Percentiles rank a stretch among this genome's conserved stretches.
phyloP scores from a whole-genome alignment of 2,329 filamentous ascomycete species.

The Epichloe uncinata region DNA sequence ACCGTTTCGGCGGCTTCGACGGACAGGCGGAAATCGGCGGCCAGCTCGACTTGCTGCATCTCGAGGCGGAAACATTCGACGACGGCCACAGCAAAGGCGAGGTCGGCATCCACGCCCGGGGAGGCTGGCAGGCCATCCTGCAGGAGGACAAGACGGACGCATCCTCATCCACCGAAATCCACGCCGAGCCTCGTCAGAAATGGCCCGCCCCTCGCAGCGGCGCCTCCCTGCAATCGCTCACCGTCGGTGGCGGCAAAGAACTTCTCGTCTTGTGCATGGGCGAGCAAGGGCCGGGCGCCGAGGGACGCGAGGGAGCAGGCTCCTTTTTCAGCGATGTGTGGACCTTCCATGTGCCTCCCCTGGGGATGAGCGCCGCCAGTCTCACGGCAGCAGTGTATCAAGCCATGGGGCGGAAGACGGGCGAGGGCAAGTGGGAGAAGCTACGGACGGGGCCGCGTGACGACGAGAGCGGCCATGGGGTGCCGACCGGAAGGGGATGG shows the following conservation, averaged over 20 bases:
- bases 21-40: conserved; percentile 57
- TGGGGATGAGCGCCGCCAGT: conserved; percentile 40
- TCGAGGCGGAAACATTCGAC: conserved; percentile 42
- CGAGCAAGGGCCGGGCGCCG: conserved; percentile 34
- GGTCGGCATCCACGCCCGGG: conserved; percentile 34
- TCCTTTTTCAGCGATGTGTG: conserved; percentile 48
- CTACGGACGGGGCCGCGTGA: conserved; percentile 36
- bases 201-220: conserved; percentile 43
- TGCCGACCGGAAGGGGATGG: conserved; percentile 43
- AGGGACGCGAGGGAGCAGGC: conserved; percentile 37
- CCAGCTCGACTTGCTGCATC: conserved; percentile 50
- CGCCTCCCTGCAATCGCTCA: conserved; percentile 40
- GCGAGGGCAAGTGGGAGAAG: conserved; percentile 45
- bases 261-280: conserved; percentile 51
- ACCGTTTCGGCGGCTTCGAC: conserved; percentile 71
- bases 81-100: conserved; percentile 36
- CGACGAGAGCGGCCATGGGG: conserved; percentile 33
- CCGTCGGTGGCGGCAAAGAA: conserved; percentile 45
- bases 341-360: conserved; percentile 47
- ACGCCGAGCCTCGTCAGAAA: conserved; percentile 18
- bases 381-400: conserved; percentile 42
- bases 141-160: conserved; percentile 24
- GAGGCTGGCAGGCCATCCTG: conserved; percentile 40
- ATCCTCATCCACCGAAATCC: conserved; percentile 23
- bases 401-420: conserved; percentile 37